Evolutionary conservation across 129 eudicot species (phyloP), one percentile per base, ranked within the genome.

Genomic region (Escallonia herrerae): DNA sequence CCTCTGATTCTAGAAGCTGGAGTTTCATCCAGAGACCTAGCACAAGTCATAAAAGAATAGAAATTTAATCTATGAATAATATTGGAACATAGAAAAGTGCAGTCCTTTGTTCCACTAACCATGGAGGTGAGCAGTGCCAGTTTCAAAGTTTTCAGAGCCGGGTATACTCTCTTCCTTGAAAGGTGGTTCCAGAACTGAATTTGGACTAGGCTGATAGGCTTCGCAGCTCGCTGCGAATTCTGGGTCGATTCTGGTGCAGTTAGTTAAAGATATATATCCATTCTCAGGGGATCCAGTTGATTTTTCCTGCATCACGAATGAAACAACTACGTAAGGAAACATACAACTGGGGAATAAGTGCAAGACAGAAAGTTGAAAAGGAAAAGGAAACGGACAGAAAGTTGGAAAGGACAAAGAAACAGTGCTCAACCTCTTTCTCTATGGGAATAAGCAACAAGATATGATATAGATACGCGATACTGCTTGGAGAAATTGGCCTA

Each of bases 101-200:
- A 62, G 22, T 47, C 54, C 42, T 10, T 48, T 8, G 7, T 41
- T 8, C 55, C 37, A 72, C 81, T 63, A 51, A 83, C 84, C 79
- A 40, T 45, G 65, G 63, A 83, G 78, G 71, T 75, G 72, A 57
- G 69, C 50, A 55, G 44, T 70, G 13, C 37, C 63, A 53, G 61
- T 72, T 40, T 65, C 82, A 45, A 66, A 69, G 47, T 41, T 44
- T 13, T 75, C 78, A 39, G 75, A 72, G 69, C 61, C 40, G 9
- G 60, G 68, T 60, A 63, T 56, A 65, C 50, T 66, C 63, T 80
- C 84, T 68, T 67, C 71, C 70, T 53, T 67, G 40, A 66, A 78
- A 50, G 72, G 79, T 64, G 85, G 65, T 51, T 84, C 85, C 13
- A 82, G 80, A 68, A 85, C 85, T 40, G 93, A 82, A 74, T 65